A percentile compares a stretch with the other conserved stretches of the same genome.
Evolutionary conservation across 495 filamentous ascomycete species (phyloP).

Genomic region (Hypomontagnella submonticulosa): DNA sequence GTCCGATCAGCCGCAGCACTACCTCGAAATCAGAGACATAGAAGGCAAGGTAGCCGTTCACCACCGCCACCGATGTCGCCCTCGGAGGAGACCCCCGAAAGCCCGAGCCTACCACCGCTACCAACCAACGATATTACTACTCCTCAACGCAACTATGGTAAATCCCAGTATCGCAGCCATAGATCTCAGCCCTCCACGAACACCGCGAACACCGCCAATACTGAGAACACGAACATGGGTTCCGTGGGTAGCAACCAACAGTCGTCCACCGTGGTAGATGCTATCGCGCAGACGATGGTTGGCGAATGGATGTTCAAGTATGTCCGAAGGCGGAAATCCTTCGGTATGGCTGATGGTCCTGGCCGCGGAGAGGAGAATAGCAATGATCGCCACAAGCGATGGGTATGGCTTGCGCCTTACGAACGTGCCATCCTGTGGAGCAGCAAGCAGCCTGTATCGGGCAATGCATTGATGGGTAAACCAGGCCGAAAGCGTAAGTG

Average conservation of each 20-base stretch:
- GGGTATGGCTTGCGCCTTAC: constrained; percentile 98
- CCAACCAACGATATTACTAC: constrained; percentile 77
- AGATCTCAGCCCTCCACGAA: constrained; percentile 64
- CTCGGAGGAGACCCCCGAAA: constrained; percentile 73
- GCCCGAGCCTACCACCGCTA: constrained; percentile 76
- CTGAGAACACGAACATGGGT: constrained; percentile 56
- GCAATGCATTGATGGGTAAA: constrained; percentile 90
- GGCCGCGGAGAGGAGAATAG: constrained; percentile 67
- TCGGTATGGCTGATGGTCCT: constrained; percentile 78
- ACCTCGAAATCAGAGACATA: constrained; percentile 58
- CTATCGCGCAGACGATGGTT: constrained; percentile 98
- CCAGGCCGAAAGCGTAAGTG: constrained; percentile 92
- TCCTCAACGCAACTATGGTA: constrained; percentile 58
- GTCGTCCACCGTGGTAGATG: constrained; percentile 89
- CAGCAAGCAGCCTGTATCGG: constrained; percentile 92
- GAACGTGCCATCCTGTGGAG: constrained; percentile 98
- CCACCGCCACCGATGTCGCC: constrained; percentile 73
- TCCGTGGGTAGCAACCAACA: constrained; percentile 72
- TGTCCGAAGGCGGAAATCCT: constrained; percentile 90
- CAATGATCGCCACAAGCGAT: constrained; percentile 86
- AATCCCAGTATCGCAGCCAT: constrained; percentile 55
- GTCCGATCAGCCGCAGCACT: constrained; percentile 82
- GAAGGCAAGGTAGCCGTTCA: constrained; percentile 68
- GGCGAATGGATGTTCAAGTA: constrained; percentile 99
- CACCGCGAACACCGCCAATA: constrained; percentile 67